phyloP scores from a whole-genome alignment of 2,329 filamentous ascomycete genomes.

The Verticillium alfalfae region DNA sequence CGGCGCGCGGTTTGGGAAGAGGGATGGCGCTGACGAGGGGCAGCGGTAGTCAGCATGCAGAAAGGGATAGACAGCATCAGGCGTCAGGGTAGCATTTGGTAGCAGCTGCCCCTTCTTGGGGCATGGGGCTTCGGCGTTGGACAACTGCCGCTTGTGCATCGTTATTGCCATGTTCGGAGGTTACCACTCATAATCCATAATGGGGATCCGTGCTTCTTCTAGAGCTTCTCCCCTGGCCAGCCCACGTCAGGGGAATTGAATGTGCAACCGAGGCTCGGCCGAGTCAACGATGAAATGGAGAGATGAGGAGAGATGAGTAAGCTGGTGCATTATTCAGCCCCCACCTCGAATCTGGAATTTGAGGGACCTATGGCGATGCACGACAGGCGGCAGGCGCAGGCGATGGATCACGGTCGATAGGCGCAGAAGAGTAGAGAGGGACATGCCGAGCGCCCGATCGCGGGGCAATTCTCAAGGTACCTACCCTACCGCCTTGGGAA shows the following conservation, averaged over 20 bases:
- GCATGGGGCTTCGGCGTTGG: not conserved
- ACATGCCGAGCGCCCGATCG: not conserved
- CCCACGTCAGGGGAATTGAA: not conserved
- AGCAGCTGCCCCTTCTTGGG: not conserved
- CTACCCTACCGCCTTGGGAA: no score
- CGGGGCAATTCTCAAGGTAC: not conserved
- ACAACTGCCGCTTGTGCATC: not conserved
- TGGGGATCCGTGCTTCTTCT: no score
- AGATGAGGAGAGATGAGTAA: not conserved
- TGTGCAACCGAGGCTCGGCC: not conserved
- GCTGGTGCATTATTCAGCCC: not conserved
- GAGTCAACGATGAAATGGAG: not conserved
- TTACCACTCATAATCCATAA: not conserved
- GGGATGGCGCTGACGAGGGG: conserved; percentile 35
- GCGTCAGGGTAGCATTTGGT: no score
- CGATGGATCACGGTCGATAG: not conserved
- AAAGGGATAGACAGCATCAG: no score
- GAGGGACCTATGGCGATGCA: not conserved
- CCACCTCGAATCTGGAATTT: not conserved
- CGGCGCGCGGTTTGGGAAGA: conserved; percentile 66
- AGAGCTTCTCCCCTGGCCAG: no score
- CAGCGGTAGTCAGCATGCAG: conserved; percentile 1
- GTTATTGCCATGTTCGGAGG: not conserved
- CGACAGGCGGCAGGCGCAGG: not conserved
- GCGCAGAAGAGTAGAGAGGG: not conserved